These are phyloP conservation scores for Tetrapisispora pingtungensis DNA, from an alignment of 805 yeast genomes.

Conservation along the genomic window DNA sequence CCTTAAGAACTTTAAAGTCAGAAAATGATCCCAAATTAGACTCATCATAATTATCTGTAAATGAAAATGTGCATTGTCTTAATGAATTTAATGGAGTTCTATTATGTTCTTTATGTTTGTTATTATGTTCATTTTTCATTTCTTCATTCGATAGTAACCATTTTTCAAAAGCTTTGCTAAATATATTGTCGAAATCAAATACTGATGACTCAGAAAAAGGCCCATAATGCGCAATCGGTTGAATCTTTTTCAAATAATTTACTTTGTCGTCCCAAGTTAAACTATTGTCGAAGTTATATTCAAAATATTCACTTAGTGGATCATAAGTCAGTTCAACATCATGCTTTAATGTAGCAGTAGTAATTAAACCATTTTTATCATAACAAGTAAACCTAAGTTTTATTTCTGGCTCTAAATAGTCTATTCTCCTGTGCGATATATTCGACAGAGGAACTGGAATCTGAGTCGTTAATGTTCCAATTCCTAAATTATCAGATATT, in stretches of 20 bases:
- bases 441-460: slow-evolving; percentile 20
- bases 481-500: slow-evolving; percentile 17
- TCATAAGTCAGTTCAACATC: not conserved
- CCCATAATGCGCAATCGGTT: not conserved
- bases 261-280: not conserved
- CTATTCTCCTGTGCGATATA: slow-evolving; percentile 8
- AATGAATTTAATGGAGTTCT: not conserved
- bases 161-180: not conserved
- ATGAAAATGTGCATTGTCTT: not conserved
- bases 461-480: slow-evolving; percentile 20
- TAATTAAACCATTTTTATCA: slow-evolving; percentile 7
- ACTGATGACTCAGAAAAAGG: not conserved
- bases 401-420: slow-evolving; percentile 1
- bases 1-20: not conserved
- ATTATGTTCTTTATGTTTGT: not conserved
- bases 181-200: not conserved
- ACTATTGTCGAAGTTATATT: not conserved
- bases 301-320: not conserved
- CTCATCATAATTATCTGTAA: not conserved
- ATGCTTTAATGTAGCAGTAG: slow-evolving; percentile 1
- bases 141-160: not conserved
- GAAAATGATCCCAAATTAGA: not conserved
- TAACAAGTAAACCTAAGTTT: slow-evolving; percentile 16
- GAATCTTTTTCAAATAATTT: not conserved
- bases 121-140: not conserved